Evolutionary conservation across 805 yeast genomes (phyloP).

Genomic region (Novakomyces olei): DNA sequence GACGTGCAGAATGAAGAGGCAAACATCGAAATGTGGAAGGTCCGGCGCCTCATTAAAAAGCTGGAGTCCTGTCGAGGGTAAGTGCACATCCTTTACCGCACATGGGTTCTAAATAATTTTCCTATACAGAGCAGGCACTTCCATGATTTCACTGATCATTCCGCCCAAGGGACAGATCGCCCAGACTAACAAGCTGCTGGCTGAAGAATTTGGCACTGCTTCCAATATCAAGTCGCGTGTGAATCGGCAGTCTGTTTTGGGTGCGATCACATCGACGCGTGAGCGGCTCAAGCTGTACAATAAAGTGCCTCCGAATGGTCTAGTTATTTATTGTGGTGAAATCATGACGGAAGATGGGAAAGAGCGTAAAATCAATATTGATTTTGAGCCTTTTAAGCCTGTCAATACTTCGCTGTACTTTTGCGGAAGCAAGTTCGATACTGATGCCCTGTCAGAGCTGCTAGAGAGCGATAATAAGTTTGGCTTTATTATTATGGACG

Average conservation of each 20-base stretch:
- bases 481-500: slow-evolving; percentile 98
- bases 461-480: slow-evolving; percentile 88
- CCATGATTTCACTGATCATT: slow-evolving; percentile 89
- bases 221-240: slow-evolving; percentile 96
- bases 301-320: slow-evolving; percentile 80
- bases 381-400: slow-evolving; percentile 97
- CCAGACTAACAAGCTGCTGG: slow-evolving; percentile 66
- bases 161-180: slow-evolving; percentile 87
- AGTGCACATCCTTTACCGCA: too few species aligned
- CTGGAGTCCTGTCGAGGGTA: slow-evolving; percentile 85
- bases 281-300: slow-evolving; percentile 81
- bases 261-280: slow-evolving; percentile 96
- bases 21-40: slow-evolving; percentile 98
- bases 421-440: slow-evolving; percentile 96
- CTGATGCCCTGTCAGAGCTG: slow-evolving; percentile 85
- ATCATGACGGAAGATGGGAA: slow-evolving; percentile 92
- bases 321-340: slow-evolving; percentile 96
- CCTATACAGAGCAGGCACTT: slow-evolving; percentile 97
- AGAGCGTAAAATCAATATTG: slow-evolving; percentile 87
- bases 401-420: slow-evolving; percentile 88
- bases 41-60: slow-evolving; percentile 36
- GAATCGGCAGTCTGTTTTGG: slow-evolving; percentile 78
- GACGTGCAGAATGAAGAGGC: too few species aligned
- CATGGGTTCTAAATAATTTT: too few species aligned
- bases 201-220: slow-evolving; percentile 98